Base-by-base conservation (phyloP, 1,284 basidiomycete genomes). In the Ustilago bromivora region DNA sequence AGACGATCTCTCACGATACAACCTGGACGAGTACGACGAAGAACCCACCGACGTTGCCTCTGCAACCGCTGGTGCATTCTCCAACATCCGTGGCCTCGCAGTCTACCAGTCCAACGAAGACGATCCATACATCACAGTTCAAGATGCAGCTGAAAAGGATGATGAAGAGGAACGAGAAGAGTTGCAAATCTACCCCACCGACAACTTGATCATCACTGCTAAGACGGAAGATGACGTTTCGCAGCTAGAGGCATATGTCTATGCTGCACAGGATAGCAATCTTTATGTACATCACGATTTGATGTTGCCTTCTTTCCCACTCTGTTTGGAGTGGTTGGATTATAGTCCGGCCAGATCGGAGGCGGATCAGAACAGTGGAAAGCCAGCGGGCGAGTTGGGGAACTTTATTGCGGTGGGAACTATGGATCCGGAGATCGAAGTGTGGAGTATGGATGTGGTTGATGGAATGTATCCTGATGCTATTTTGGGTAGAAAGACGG, bases 301-400 rank as follows among this genome's bases (percentile, higher is more conserved):
- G 83, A 94, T 99, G 91, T 91, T 99, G 17, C 96, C 96, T 66
- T 93, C 94, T 69, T 97, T 98, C 88, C 97, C 97, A 4, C 92
- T 99, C 68, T 98, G 96, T 83, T 92, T 99, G 67, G 97, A 99
- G 89, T 99, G 97, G 97, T 92, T 99, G 76, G 94, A 99, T 87
- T 98, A 95, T 86, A 90, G 92, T 12, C 93, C 94, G 23, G 88
- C 90, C 17, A 76, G 64, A 28, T 35, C 51, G 2, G 15, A 52
- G 8, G 66, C 66, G 17, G 80, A 80, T 35, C 72, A 72, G 56
- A 82, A 78, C 59, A 13, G 38, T 41, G 49, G 55, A 4, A 61
- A 64, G 9, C 13, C 88, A 88, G 74, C 71, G 34, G 61, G 72
- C 52, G 86, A 88, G 64, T 89, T 90, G 70, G 96, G 96, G 36